Base-by-base conservation (phyloP, 169 alveolate species). In the Plasmodium yoelii region DNA sequence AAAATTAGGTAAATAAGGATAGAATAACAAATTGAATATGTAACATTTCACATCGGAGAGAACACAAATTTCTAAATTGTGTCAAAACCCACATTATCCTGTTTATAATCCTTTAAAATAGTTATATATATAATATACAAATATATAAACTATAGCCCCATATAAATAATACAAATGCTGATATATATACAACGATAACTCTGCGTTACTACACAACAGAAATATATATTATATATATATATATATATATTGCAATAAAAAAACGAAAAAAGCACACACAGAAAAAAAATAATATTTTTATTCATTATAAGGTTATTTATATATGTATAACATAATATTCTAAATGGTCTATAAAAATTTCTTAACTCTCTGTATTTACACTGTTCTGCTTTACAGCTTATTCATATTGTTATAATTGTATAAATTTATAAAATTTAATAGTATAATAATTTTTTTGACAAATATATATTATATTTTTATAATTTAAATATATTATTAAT, bases 321-420 rank as follows among this genome's bases (percentile, higher is more conserved):
- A 28, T 74, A 61, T 74, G 51, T 57, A 26, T 19, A 53, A 24
- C 47, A 57, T 39, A 68, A 51, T 51, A 12, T 13, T 15, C 24
- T 51, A 51, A 12, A 51, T 51, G 4, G 19, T 6, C 5, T 51
- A 49, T 39, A 65, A 15, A 44, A 15, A 46, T 15, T 15, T 9
- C 19, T 73, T 46, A 65, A 80, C 90, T 80, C 90, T 80, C 90
- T 80, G 82, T 70, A 60, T 60, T 51, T 44, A 80, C 90, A 80
- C 82, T 55, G 70, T 53, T 64, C 47, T 80, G 55, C 59, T 53
- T 80, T 65, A 34, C 42, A 34, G 42, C 42, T 34, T 34, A 34
- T 34, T 34, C 6, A 34, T 34, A 34, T 34, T 34, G 42, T 0
- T 34, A 34, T 3, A 34, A 34, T 34, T 34, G 42, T 34, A 34